Percentiles rank a stretch among this genome's conserved stretches.
Evolutionary conservation across 2,329 filamentous ascomycete genomes (phyloP).

Genomic region (Pseudogymnoascus sp.): DNA sequence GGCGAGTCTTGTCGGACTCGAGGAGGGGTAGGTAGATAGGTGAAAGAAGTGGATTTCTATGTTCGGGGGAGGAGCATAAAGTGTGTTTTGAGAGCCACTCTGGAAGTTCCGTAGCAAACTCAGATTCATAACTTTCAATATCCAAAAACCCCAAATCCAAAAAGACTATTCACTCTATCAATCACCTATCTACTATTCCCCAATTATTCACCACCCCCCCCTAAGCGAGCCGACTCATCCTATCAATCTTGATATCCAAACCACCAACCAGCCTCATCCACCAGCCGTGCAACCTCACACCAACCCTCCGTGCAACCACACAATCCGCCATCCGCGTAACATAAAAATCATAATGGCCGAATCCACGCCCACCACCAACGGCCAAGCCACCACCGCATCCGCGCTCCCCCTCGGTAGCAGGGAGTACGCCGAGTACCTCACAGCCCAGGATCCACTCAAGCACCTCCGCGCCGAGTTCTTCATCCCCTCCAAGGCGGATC

Average conservation of each 20-base stretch:
- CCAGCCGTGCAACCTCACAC: too few relatives aligned
- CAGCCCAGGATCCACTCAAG: constrained; percentile 51
- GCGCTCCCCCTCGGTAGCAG: neutral
- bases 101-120: neutral
- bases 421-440: constrained; percentile 35
- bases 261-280: too few relatives aligned
- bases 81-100: neutral
- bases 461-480: constrained; percentile 62
- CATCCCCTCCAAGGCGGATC: constrained; percentile 63
- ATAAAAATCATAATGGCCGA: neutral
- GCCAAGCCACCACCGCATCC: neutral
- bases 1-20: too few relatives aligned
- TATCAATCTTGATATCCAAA: neutral
- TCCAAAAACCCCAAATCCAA: neutral
- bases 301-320: too few relatives aligned
- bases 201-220: neutral
- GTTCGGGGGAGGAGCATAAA: neutral
- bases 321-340: neutral
- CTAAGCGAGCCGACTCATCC: neutral
- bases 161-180: too few relatives aligned
- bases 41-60: too few relatives aligned
- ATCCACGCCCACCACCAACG: neutral
- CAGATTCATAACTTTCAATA: too few relatives aligned
- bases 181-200: neutral
- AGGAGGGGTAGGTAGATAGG: too few relatives aligned